Evolutionary conservation across 2,329 filamentous ascomycete genomes (phyloP).

Genomic region (Xylaria sp.): DNA sequence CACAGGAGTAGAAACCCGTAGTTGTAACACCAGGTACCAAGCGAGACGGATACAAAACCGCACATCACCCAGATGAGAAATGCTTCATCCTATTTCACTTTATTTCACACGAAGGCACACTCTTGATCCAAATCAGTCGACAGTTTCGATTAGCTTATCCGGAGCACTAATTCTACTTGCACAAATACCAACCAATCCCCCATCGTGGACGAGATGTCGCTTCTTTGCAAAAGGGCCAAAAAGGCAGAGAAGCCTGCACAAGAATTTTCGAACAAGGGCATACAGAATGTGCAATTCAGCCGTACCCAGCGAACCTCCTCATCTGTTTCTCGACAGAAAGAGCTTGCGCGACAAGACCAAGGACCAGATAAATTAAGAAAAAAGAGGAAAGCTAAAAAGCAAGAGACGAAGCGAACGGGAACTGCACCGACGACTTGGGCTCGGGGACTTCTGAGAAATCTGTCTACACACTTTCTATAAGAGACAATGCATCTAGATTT

Average conservation of each 20-base stretch:
- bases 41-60: neutral
- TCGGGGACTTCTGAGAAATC: neutral
- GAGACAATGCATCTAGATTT: too few species aligned
- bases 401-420: neutral
- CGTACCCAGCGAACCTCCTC: neutral
- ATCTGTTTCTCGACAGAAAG: neutral
- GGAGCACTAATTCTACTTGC: neutral
- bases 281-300: neutral
- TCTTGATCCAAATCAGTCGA: neutral
- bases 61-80: neutral
- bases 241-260: neutral
- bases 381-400: neutral
- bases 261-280: neutral
- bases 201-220: neutral
- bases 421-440: neutral
- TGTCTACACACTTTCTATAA: neutral
- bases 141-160: neutral
- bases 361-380: slow-evolving; percentile 6
- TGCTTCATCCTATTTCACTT: too few species aligned
- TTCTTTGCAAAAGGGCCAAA: neutral
- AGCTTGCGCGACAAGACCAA: neutral
- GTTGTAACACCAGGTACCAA: neutral
- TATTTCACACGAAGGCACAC: neutral
- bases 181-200: neutral
- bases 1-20: neutral